Evolutionary conservation across 1,284 basidiomycete genomes (phyloP).

Genomic region (Tylopilus orsonianus): DNA sequence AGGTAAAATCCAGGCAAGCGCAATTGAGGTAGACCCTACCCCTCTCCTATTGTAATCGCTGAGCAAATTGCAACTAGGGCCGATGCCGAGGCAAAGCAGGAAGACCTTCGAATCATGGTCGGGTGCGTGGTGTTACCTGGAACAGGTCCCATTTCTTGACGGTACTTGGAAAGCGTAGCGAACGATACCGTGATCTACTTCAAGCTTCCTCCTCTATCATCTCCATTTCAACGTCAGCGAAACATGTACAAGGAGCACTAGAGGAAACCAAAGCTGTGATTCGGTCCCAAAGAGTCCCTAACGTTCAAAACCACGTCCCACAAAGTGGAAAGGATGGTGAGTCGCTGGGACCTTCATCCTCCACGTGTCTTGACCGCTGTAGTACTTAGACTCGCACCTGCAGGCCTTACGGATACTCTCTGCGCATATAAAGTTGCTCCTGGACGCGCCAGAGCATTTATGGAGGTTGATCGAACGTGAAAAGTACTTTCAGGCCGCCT

Average conservation of each 20-base stretch:
- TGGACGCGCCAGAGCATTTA: conserved; percentile 86
- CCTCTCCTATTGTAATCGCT: neutral
- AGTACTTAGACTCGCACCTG: conserved; percentile 59
- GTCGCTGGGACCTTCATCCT: conserved; percentile 13
- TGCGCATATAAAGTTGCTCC: conserved; percentile 82
- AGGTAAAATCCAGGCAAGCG: conserved; percentile 73
- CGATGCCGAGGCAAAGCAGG: conserved; percentile 89
- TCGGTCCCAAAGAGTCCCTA: conserved; percentile 45
- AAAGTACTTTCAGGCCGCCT: conserved; percentile 77
- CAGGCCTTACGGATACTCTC: conserved; percentile 73
- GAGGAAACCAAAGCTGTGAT: conserved; percentile 59
- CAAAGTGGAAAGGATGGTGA: conserved; percentile 51
- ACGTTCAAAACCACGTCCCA: conserved; percentile 41
- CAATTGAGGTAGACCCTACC: conserved; percentile 58
- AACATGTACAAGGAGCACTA: conserved; percentile 58
- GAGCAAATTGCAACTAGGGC: conserved; percentile 42
- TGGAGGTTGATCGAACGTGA: conserved; percentile 83
- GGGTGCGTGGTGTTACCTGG: conserved; percentile 62
- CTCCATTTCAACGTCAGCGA: conserved; percentile 65
- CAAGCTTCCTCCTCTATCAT: conserved; percentile 90
- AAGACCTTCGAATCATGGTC: conserved; percentile 92
- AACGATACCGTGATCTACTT: conserved; percentile 91
- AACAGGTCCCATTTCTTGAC: conserved; percentile 28
- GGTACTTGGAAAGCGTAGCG: conserved; percentile 66
- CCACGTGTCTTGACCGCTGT: conserved; percentile 4